Percentiles rank a stretch among this genome's conserved stretches.
phyloP scores from a whole-genome alignment of 345 rosid species.

The Eucalyptus regnans region DNA sequence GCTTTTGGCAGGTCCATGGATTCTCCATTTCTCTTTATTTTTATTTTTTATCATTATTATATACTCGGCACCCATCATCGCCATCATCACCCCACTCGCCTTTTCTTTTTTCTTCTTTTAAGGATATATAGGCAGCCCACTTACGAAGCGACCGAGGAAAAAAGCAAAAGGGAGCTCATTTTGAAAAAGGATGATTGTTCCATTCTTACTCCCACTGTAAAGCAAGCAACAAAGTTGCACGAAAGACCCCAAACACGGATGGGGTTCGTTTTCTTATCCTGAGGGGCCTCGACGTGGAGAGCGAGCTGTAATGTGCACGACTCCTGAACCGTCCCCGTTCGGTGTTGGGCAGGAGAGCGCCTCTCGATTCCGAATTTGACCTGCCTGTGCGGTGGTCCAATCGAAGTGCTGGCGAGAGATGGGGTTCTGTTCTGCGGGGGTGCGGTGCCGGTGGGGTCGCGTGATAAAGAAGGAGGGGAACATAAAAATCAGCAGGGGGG shows the following conservation, averaged over 20 bases:
- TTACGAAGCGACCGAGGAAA: neutral
- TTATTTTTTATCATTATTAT: neutral
- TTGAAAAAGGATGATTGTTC: neutral
- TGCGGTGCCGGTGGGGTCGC: neutral
- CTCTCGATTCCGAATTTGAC: neutral
- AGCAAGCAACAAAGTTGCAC: neutral
- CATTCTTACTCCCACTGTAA: neutral
- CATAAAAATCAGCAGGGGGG: neutral
- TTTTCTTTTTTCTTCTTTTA: neutral
- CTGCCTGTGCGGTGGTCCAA: neutral
- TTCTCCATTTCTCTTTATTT: neutral
- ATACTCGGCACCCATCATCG: neutral
- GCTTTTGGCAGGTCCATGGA: neutral
- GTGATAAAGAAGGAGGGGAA: neutral
- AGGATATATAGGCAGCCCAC: neutral
- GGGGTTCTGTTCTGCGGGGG: neutral
- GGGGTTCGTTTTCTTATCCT: neutral
- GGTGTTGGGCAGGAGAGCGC: neutral
- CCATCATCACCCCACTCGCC: neutral
- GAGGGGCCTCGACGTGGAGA: neutral
- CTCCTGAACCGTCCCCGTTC: neutral
- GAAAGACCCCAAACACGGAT: neutral
- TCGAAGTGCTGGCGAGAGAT: neutral
- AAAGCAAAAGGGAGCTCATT: neutral
- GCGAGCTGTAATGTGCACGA: neutral